Conservation (phyloP, 108 stramenopile species). For the Fragilaria crotonensis region DNA sequence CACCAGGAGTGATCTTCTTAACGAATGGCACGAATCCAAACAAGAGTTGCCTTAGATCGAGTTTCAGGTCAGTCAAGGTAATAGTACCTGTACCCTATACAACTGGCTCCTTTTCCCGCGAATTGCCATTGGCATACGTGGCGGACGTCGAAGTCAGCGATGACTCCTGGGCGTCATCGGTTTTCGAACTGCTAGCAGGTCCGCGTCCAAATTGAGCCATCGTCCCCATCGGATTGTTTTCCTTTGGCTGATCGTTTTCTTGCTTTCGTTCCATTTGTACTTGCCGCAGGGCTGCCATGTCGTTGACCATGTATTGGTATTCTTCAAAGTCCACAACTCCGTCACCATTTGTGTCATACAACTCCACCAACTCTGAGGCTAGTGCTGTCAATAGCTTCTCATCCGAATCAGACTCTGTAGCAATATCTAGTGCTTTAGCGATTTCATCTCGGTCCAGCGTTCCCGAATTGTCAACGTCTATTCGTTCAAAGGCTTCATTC, state of each 20-base stretch:
- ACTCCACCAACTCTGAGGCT: slow-evolving; percentile 51
- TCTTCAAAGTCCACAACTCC: slow-evolving; percentile 80
- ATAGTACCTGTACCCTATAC: slow-evolving; percentile 53
- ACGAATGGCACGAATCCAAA: slow-evolving; percentile 69
- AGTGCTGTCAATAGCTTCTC: slow-evolving; percentile 37
- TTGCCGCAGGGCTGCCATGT: slow-evolving; percentile 67
- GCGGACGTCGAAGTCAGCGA: no score
- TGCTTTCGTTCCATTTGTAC: slow-evolving; percentile 15
- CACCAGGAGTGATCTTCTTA: slow-evolving; percentile 74
- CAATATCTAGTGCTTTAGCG: slow-evolving; percentile 58
- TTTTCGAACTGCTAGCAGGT: no score
- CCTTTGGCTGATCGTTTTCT: neutral
- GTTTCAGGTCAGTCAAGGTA: slow-evolving; percentile 57
- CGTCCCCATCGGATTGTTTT: no score
- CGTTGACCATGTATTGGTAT: slow-evolving; percentile 75
- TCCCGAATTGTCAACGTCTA: slow-evolving; percentile 74
- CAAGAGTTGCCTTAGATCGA: slow-evolving; percentile 68
- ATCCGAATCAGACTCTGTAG: slow-evolving; percentile 33
- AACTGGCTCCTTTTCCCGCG: no score
- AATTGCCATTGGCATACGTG: no score
- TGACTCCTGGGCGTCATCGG: no score
- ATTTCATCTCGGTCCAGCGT: slow-evolving; percentile 70
- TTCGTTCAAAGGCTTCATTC: slow-evolving; percentile 75
- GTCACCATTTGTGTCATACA: slow-evolving; percentile 80
- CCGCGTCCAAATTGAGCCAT: no score